Evolutionary conservation across 306 rosid genomes (phyloP).

Genomic region (Lathyrus tuberosus): DNA sequence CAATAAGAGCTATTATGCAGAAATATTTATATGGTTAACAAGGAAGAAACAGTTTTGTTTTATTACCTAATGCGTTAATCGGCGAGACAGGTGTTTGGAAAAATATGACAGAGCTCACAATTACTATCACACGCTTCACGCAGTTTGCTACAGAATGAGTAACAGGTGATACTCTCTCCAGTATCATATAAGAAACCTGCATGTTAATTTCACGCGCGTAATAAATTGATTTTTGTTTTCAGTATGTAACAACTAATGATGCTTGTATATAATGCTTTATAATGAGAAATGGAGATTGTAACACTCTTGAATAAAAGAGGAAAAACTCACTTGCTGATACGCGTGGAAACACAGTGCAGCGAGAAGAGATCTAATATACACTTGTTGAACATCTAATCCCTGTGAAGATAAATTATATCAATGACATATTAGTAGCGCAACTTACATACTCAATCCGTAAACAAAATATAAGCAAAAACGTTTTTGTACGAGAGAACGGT

Average conservation of each 20-base stretch:
- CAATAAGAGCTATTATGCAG: constrained; percentile 8
- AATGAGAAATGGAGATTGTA: constrained; percentile 3
- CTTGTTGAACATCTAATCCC: constrained; percentile 76
- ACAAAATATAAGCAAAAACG: not conserved
- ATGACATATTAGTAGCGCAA: constrained; percentile 6
- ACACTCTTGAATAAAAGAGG: not conserved
- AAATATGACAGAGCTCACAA: constrained; percentile 91
- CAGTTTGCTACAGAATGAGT: constrained; percentile 94
- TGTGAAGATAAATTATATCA: constrained; percentile 42
- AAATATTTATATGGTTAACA: not conserved
- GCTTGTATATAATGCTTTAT: not conserved
- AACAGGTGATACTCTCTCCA: constrained; percentile 94
- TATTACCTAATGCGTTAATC: constrained; percentile 78
- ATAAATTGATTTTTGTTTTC: not conserved
- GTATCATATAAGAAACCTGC: constrained; percentile 96
- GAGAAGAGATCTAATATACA: constrained; percentile 68
- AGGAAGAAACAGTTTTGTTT: constrained; percentile 36
- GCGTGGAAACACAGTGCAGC: constrained; percentile 98
- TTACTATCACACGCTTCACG: constrained; percentile 93
- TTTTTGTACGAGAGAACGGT: not conserved
- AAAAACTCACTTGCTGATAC: constrained; percentile 81
- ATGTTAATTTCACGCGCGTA: constrained; percentile 11
- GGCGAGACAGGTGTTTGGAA: constrained; percentile 85
- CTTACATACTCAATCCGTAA: not conserved
- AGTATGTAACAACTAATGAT: not conserved